These are phyloP conservation scores for Metschnikowia continentalis DNA, from an alignment of 805 yeast genomes.

Conservation along the genomic window DNA sequence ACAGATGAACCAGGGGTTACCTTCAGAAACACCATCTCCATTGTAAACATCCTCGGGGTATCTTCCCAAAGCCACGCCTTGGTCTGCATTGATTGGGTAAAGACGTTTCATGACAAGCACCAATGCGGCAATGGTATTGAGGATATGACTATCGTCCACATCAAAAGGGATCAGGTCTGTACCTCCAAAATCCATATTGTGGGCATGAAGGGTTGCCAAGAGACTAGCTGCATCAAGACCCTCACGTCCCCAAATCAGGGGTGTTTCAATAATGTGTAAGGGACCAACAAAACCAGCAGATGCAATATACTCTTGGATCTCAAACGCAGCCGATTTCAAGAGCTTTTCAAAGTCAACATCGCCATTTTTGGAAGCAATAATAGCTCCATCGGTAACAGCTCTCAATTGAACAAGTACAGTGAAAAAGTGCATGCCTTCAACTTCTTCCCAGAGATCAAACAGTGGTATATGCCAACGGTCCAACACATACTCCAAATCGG, in stretches of 20 bases:
- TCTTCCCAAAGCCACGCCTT: constrained; percentile 76
- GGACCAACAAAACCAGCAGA: constrained; percentile 35
- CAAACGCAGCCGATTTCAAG: constrained; percentile 17
- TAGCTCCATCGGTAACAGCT: constrained; percentile 57
- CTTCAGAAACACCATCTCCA: constrained; percentile 66
- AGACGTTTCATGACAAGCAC: constrained; percentile 65
- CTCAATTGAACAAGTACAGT: constrained; percentile 71
- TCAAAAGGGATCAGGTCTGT: constrained; percentile 54
- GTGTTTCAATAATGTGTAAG: constrained; percentile 50
- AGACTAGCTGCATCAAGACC: constrained; percentile 81
- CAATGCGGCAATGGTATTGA: constrained; percentile 61
- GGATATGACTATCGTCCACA: constrained; percentile 51
- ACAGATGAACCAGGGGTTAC: constrained; percentile 91
- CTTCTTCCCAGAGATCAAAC: constrained; percentile 95
- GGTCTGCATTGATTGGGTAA: constrained; percentile 67
- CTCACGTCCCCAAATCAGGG: constrained; percentile 45
- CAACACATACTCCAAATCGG: constrained; percentile 65
- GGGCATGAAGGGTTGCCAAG: constrained; percentile 48
- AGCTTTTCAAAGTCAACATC: background rate
- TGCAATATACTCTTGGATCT: constrained; percentile 37
- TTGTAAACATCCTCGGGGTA: constrained; percentile 91
- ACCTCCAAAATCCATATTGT: constrained; percentile 30
- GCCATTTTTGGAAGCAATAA: constrained; percentile 25
- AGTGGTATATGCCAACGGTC: constrained; percentile 59
- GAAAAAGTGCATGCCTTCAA: constrained; percentile 70